Evolutionary conservation across 2,329 filamentous ascomycete genomes (phyloP), one percentile per base, ranked within the genome.

Genomic region (Colletotrichum paranaense): DNA sequence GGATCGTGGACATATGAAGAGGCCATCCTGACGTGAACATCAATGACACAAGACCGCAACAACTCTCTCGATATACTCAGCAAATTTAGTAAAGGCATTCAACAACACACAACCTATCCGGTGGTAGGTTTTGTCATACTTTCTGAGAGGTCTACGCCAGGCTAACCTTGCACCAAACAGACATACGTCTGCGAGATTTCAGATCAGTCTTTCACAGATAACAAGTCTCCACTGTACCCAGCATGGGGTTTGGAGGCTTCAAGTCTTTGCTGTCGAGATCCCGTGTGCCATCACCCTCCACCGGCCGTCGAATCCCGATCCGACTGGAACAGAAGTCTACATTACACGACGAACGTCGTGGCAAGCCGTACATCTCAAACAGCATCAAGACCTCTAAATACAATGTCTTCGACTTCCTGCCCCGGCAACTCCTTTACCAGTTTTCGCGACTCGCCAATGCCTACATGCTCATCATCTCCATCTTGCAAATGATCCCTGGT

Each of bases 371-470:
- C 80, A 79, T 90, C 62, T 86, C 86, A 58, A 90, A 90, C 80
- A 91, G 88, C 75, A 96, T 97, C 75, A 91, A 94, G 55, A 96
- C 94, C 0, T 95, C 93, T 75, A 91, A 94, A 62, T 97, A 97
- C 81, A 97, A 92, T 22, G 82, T 94, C 2, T 95, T 92, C 88
- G 93, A 95, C 81, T 97, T 97, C 81, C 82, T 97, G n/a, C 95
- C 95, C 3, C 93, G 94, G 74, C 95, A 97, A 80, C 81, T 97
- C 14, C 88, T 95, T 73, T 95, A 95, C 66, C 95, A 97, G 78
- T 97, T 97, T 79, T 93, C 94, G 8, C 93, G 95, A 74, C 84
- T 97, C 56, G 93, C 93, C 76, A 97, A 97, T 82, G 96, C 97
- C 78, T 90, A 97, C 82, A 97, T 97, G 81, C 87, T 97, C 68